Evolutionary conservation across 352 stramenopile genomes (phyloP).

Genomic region (Globisporangium alternatum): DNA sequence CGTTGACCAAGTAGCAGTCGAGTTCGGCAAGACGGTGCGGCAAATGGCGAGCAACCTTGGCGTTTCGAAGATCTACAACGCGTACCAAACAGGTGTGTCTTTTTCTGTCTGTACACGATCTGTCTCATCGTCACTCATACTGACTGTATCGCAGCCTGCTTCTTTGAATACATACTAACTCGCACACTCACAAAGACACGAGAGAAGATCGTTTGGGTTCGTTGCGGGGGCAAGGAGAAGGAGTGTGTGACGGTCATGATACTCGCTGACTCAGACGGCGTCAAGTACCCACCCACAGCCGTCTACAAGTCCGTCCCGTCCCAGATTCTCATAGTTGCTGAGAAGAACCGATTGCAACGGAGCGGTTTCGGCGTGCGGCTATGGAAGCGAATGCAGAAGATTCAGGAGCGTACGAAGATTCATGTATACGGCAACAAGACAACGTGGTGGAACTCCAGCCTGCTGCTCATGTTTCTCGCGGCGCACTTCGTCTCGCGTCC

Average conservation of each 20-base stretch:
- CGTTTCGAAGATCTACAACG: too few species aligned
- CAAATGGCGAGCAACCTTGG: too few species aligned
- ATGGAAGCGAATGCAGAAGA: constrained; percentile 1
- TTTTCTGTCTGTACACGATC: too few species aligned
- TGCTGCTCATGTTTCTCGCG: neutral
- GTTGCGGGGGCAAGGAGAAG: too few species aligned
- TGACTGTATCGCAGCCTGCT: too few species aligned
- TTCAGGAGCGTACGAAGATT: neutral
- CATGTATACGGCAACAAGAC: constrained; percentile 2
- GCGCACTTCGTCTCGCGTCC: neutral
- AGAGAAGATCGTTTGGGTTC: neutral
- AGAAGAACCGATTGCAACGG: neutral
- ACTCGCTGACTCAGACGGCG: neutral
- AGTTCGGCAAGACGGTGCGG: too few species aligned
- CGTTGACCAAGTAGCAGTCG: too few species aligned
- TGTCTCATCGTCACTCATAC: too few species aligned
- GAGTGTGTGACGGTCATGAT: neutral
- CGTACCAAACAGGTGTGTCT: too few species aligned
- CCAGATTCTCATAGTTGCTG: neutral
- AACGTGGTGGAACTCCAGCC: neutral
- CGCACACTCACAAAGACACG: neutral
- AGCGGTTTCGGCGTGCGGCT: neutral
- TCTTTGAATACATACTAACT: constrained; percentile 5
- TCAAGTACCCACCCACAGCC: too few species aligned
- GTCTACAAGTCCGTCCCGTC: neutral